Evolutionary conservation across 2,329 filamentous ascomycete genomes (phyloP), one percentile per base, ranked within the genome.

Genomic region (Metarhizium rileyi): DNA sequence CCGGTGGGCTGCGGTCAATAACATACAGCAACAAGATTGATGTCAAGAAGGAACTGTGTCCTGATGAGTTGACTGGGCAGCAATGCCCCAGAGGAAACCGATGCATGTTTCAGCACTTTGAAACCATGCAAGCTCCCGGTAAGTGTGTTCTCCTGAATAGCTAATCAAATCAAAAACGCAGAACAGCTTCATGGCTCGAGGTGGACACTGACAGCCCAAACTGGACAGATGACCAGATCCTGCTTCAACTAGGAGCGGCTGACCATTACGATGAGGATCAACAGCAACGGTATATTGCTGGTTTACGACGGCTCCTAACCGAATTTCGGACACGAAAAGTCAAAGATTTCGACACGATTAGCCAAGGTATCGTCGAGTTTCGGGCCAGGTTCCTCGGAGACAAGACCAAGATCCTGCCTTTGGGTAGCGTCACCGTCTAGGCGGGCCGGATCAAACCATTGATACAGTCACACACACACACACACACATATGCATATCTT

Each of bases 1-100:
- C 80, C 50, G 85, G 84, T 54, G 91, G 91, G 41, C 84, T 90
- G 62, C 84, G 86, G 63, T 97, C 93, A 55, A 76, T 94, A 72
- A 97, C 90, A 41, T 97, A 91, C 70, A 96, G 88, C 70, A 87
- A 95, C 68, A 84, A 83, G 58, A 95, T 98, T 67, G 83, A 96
- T 63, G 75, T 83, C 23, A 75, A 80, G 53, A 83, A 78, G 58
- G 78, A 80, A 53, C 63, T 97, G 45, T 98, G 93, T 67, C 84
- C 81, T 35, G 84, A 80, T 59, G 87, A 95, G 66, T 70, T 87
- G 54, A 74, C 76, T 44, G 83, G 82, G 47, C 81, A 81, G 53
- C 71, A 75, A 56, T 97, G 93, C 55, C 66, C 76, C 27, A 83
- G 84, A 57, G 87, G 90, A 61, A 65, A 70, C 52, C 73, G 78